These are phyloP conservation scores for Pseudogymnoascus sp. DNA, from an alignment of 2,329 filamentous ascomycete genomes.

Conservation along the genomic window DNA sequence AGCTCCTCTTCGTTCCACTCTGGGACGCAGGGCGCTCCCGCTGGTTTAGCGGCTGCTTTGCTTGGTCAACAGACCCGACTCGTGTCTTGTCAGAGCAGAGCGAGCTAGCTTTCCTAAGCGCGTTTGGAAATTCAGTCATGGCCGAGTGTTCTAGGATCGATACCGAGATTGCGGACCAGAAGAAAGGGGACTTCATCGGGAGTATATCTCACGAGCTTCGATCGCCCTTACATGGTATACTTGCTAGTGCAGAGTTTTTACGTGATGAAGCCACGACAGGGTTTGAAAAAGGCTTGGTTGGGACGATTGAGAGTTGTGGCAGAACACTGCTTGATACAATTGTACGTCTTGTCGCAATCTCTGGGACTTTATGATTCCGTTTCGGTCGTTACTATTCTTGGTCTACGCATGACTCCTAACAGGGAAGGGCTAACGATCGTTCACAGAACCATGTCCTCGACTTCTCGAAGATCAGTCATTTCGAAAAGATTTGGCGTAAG, in stretches of 20 bases:
- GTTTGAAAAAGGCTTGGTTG: slow-evolving; percentile 38
- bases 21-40: slow-evolving; percentile 23
- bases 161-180: slow-evolving; percentile 20
- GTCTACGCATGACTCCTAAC: slow-evolving; percentile 18
- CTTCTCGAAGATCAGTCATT: slow-evolving; percentile 47
- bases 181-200: slow-evolving; percentile 24
- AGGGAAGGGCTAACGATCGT: too few species aligned
- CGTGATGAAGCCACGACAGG: slow-evolving; percentile 39
- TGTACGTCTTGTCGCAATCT: slow-evolving; percentile 25
- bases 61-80: slow-evolving; percentile 19
- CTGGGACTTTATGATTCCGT: background rate
- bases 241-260: slow-evolving; percentile 45
- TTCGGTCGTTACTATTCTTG: slow-evolving; percentile 28
- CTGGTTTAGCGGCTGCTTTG: slow-evolving; percentile 23
- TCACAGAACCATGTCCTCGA: slow-evolving; percentile 36
- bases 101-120: slow-evolving; percentile 20
- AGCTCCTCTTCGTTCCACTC: slow-evolving; percentile 25
- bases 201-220: slow-evolving; percentile 25
- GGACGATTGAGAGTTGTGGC: slow-evolving; percentile 44
- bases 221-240: slow-evolving; percentile 37
- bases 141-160: slow-evolving; percentile 22
- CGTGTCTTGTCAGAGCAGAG: slow-evolving; percentile 22
- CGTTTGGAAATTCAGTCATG: slow-evolving; percentile 23
- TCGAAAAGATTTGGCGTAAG: slow-evolving; percentile 19
- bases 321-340: slow-evolving; percentile 46